phyloP scores from a whole-genome alignment of 371 early-diverging fungal genomes.

The Saksenaea oblongispora region DNA sequence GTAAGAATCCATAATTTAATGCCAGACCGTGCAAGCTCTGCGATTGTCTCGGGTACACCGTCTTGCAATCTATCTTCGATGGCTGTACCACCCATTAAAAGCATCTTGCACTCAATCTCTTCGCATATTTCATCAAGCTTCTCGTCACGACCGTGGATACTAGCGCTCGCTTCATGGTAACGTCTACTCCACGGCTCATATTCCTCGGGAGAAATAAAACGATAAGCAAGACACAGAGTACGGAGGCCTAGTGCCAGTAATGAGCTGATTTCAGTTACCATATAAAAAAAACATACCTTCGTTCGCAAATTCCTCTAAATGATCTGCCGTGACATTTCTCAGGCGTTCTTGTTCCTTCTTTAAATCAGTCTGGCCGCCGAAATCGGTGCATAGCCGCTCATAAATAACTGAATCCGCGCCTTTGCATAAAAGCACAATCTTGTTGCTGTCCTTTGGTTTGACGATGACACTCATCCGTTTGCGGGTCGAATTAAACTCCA shows the following conservation, averaged over 20 bases:
- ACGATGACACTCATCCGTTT: conserved; percentile 88
- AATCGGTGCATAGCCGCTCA: conserved; percentile 67
- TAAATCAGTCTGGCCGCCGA: conserved; percentile 45
- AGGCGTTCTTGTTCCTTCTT: conserved; percentile 40
- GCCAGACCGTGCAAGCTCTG: conserved; percentile 76
- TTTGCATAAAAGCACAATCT: conserved; percentile 87
- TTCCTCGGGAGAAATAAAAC: conserved; percentile 73
- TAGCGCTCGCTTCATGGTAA: conserved; percentile 66
- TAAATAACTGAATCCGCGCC: conserved; percentile 96
- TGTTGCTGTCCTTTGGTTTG: conserved; percentile 64
- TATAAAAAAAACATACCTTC: conserved; percentile 53
- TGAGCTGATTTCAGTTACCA: not conserved
- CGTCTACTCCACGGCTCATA: conserved; percentile 59
- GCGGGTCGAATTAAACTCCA: conserved; percentile 84
- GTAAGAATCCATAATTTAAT: conserved; percentile 96
- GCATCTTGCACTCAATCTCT: conserved; percentile 71
- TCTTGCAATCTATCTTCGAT: conserved; percentile 94
- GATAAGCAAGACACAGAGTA: conserved; percentile 80
- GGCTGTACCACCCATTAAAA: conserved; percentile 86
- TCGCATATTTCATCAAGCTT: conserved; percentile 71
- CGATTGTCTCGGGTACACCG: conserved; percentile 84
- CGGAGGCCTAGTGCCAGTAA: conserved; percentile 59
- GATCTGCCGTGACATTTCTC: conserved; percentile 20
- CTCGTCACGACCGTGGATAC: conserved; percentile 72
- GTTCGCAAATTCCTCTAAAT: conserved; percentile 79